A percentile compares a stretch with the other conserved stretches of the same genome.
phyloP scores from a whole-genome alignment of 345 rosid species.

The Tarenaya hassleriana region DNA sequence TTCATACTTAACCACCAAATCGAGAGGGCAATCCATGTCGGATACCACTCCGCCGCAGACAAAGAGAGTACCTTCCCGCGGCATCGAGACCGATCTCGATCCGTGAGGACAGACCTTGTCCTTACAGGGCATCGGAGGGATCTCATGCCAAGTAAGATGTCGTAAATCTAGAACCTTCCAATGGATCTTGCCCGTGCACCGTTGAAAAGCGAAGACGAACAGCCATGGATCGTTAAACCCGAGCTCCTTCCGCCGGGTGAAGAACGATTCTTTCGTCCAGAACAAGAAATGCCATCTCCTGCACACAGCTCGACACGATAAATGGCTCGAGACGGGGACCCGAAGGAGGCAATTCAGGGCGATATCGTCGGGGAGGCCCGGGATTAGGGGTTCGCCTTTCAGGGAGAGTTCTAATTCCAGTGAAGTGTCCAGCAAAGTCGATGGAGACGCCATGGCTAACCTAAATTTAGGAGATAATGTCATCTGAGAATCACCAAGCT shows the following conservation, averaged over 20 bases:
- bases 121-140: conserved; percentile 78
- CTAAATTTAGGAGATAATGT: conserved; percentile 74
- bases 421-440: conserved; percentile 48
- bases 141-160: conserved; percentile 69
- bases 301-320: conserved; percentile 57
- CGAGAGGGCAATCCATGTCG: conserved; percentile 72
- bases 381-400: conserved; percentile 55
- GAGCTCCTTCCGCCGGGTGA: conserved; percentile 54
- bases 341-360: conserved; percentile 74
- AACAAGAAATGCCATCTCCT: conserved; percentile 74
- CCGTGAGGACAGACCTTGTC: conserved; percentile 79
- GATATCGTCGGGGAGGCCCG: conserved; percentile 86
- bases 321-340: conserved; percentile 63
- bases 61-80: conserved; percentile 54
- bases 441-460: conserved; percentile 44
- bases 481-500: conserved; percentile 85
- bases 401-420: conserved; percentile 49
- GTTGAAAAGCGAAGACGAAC: conserved; percentile 64
- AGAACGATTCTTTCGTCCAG: conserved; percentile 60
- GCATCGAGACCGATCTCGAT: conserved; percentile 56
- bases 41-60: conserved; percentile 86
- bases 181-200: conserved; percentile 66
- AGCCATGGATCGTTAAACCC: conserved; percentile 85
- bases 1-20: conserved; percentile 69
- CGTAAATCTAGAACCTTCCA: conserved; percentile 80